Evolutionary conservation across 805 yeast species (phyloP), one percentile per base, ranked within the genome.

Genomic region (Yamadazyma laniorum): DNA sequence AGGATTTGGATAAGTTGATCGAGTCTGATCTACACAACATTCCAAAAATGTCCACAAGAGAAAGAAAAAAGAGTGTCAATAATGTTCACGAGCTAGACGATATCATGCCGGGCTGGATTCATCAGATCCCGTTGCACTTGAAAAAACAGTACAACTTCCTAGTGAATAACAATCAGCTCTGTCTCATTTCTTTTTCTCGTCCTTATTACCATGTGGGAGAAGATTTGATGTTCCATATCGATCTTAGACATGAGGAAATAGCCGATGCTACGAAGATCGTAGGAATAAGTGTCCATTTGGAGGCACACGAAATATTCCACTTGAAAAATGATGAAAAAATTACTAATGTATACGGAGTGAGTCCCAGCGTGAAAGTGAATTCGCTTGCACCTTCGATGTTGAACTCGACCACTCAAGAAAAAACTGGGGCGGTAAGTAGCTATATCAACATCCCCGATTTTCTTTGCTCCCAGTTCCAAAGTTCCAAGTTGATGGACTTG

Each of bases 241-340:
- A 61, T 34, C 47, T 58, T 12, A 56, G 55, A 27, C 42, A 39
- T 18, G 40, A 40, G n/a, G 27, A 35, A 16, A 8, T 19, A 1
- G 12, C 14, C 2, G 37, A 33, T 3, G 15, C 37, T n/a, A 49
- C 61, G 1, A 56, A 55, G 27, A 56, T 66, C 5, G 61, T 56
- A 1, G 74, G 74, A 1, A 40, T 57, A 17, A 50, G 61, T 4
- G 53, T 49, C 7, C 63, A 60, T 40, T 32, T 67, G n/a, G 73
- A 66, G 44, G 72, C 71, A 8, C 65, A 63, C 37, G 73, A 68
- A 38, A 34, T 49, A 3, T 67, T 56, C 45, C 68, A 67, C 41
- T 35, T 52, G 13, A 35, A 42, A 15, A 37, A 40, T 6, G 27
- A 34, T 15, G 47, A 40, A 6, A 41, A 46, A 3, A 48, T 36